phyloP scores from a whole-genome alignment of 116 monocot genomes.

The Dioscorea cayenensis region DNA sequence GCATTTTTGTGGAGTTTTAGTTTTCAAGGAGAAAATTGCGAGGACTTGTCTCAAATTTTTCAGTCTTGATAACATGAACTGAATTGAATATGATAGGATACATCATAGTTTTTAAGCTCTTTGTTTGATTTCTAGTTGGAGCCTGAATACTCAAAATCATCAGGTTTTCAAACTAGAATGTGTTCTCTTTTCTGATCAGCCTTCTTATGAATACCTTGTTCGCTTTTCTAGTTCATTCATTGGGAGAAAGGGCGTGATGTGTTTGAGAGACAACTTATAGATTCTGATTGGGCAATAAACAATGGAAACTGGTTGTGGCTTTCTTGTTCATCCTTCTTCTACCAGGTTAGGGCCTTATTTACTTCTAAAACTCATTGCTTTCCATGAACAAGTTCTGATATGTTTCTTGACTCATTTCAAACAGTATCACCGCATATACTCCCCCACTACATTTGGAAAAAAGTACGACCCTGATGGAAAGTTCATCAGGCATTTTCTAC shows the following conservation, averaged over 20 bases:
- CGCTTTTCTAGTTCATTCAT: constrained; percentile 60
- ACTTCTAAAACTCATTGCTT: background rate
- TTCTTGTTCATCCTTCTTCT: constrained; percentile 91
- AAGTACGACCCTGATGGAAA: constrained; percentile 84
- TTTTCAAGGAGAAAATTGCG: no score
- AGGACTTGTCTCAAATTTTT: no score
- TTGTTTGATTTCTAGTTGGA: no score
- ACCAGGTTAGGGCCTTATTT: constrained; percentile 50
- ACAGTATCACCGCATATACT: constrained; percentile 82
- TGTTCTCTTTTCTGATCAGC: background rate
- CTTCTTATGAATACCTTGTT: background rate
- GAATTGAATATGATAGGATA: no score
- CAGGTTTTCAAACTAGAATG: no score
- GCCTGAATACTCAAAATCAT: no score
- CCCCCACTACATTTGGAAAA: constrained; percentile 79
- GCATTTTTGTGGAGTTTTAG: no score
- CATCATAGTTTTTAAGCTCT: no score
- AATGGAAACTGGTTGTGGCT: constrained; percentile 97
- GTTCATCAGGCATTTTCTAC: constrained; percentile 77
- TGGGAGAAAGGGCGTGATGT: constrained; percentile 96
- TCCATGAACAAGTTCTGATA: background rate
- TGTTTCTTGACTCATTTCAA: background rate
- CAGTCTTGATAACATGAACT: no score
- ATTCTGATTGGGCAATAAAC: constrained; percentile 93
- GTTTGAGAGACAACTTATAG: constrained; percentile 78